These are phyloP conservation scores for Torulaspora delbrueckii DNA, from an alignment of 805 yeast genomes.

Conservation along the genomic window DNA sequence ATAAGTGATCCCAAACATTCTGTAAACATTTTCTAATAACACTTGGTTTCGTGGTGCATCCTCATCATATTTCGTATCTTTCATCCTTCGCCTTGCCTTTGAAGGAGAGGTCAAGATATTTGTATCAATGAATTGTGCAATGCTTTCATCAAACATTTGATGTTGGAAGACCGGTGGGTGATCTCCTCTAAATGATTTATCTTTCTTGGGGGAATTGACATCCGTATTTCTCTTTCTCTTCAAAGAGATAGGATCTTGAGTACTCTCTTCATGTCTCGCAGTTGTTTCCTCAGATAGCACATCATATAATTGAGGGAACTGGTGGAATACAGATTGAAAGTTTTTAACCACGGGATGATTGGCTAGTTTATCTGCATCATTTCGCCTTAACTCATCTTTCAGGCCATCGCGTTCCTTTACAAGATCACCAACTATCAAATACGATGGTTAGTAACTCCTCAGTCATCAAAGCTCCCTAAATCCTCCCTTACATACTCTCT, in stretches of 20 bases:
- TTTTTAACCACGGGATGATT: constrained; percentile 17
- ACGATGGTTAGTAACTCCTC: constrained; percentile 20
- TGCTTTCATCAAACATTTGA: constrained; percentile 26
- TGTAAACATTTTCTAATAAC: constrained; percentile 33
- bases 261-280: not conserved
- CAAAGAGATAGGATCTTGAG: not conserved
- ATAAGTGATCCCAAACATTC: constrained; percentile 39
- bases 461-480: no score
- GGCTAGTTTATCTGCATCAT: constrained; percentile 4
- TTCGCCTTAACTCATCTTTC: constrained; percentile 6
- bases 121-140: constrained; percentile 22
- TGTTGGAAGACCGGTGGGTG: constrained; percentile 14
- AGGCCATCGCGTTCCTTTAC: constrained; percentile 14
- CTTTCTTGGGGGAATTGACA: not conserved
- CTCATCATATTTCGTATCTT: not conserved
- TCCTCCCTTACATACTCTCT: constrained; percentile 27
- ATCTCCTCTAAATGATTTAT: not conserved
- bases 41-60: constrained; percentile 10
- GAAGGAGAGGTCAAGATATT: constrained; percentile 30
- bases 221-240: not conserved
- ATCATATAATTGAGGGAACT: constrained; percentile 24
- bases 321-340: constrained; percentile 19
- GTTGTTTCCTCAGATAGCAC: constrained; percentile 12
- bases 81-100: constrained; percentile 18
- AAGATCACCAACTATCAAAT: constrained; percentile 14